Evolutionary conservation across 164 flowering plant genomes (phyloP).

Genomic region (Tinospora cordifolia): DNA sequence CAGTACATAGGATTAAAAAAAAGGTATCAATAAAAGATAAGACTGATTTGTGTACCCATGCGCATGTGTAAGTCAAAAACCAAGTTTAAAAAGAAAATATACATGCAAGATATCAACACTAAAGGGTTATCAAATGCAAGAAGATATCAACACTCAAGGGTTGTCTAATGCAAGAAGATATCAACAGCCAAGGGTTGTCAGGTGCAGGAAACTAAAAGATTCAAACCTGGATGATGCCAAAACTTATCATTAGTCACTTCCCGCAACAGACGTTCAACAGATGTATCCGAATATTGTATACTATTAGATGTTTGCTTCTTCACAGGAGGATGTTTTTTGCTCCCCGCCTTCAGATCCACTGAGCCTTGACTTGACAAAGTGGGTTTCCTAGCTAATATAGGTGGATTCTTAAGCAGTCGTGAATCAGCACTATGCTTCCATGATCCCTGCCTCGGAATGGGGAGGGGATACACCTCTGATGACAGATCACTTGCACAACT

Average conservation of each 20-base stretch:
- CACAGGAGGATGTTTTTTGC: slow-evolving; percentile 47
- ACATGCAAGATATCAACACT: neutral
- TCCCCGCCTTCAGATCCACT: slow-evolving; percentile 42
- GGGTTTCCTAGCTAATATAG: slow-evolving; percentile 37
- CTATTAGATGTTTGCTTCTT: slow-evolving; percentile 44
- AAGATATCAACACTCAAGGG: neutral
- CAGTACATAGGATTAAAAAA: neutral
- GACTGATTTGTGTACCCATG: neutral
- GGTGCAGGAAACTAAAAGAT: neutral
- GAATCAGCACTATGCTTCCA: slow-evolving; percentile 65
- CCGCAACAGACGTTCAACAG: slow-evolving; percentile 89
- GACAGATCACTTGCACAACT: slow-evolving; percentile 42
- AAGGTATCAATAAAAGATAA: neutral
- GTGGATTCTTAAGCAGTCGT: slow-evolving; percentile 43
- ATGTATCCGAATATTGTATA: slow-evolving; percentile 63
- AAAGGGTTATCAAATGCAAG: neutral
- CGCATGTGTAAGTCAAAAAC: neutral
- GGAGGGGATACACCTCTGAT: slow-evolving; percentile 34
- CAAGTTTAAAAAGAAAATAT: too few relatives aligned
- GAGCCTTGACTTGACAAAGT: slow-evolving; percentile 36
- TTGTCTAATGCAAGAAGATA: neutral
- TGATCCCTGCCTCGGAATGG: slow-evolving; percentile 54
- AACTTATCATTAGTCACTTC: slow-evolving; percentile 94
- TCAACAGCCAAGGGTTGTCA: neutral
- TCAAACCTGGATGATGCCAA: slow-evolving; percentile 87